A percentile compares a stretch with the other conserved stretches of the same genome.
These are phyloP conservation scores for Ploettnerulaceae sp. DNA, from an alignment of 2,329 filamentous ascomycete species.

Conservation along the genomic window DNA sequence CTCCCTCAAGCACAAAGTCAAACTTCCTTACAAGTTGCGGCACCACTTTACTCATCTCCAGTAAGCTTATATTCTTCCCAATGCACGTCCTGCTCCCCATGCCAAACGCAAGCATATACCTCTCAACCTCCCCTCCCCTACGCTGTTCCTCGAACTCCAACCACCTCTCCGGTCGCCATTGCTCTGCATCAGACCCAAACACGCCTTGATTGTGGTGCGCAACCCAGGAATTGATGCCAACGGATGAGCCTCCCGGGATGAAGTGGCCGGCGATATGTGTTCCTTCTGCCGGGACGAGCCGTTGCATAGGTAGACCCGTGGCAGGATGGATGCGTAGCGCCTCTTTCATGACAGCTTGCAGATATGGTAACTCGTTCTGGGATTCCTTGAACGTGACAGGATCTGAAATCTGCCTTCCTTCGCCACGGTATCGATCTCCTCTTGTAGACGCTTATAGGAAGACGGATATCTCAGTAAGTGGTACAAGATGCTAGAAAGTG, in stretches of 20 bases:
- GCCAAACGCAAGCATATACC: constrained; percentile 37
- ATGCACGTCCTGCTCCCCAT: constrained; percentile 41
- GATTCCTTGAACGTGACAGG: constrained; percentile 37
- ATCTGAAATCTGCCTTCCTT: constrained; percentile 23
- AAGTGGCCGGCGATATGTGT: constrained; percentile 40
- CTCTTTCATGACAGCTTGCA: constrained; percentile 49
- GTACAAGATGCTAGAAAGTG: constrained; percentile 42
- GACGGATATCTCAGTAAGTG: constrained; percentile 37
- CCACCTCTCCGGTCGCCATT: constrained; percentile 48
- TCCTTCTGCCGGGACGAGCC: constrained; percentile 43
- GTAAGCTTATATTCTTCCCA: constrained; percentile 40
- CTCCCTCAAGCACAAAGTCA: constrained; percentile 27
- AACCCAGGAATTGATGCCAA: constrained; percentile 33
- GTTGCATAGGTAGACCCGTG: constrained; percentile 44
- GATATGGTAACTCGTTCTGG: constrained; percentile 39
- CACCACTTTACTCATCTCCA: constrained; percentile 42
- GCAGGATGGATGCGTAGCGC: constrained; percentile 46
- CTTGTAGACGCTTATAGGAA: constrained; percentile 24
- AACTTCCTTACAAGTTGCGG: constrained; percentile 35
- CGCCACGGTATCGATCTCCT: constrained; percentile 33
- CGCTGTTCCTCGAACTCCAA: constrained; percentile 36
- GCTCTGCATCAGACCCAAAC: constrained; percentile 45
- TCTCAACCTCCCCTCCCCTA: constrained; percentile 47
- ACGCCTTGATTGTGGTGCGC: constrained; percentile 40
- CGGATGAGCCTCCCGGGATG: constrained; percentile 36